Evolutionary conservation across 768 basidiomycete genomes (phyloP).

Genomic region (Leccinum incarnatum): DNA sequence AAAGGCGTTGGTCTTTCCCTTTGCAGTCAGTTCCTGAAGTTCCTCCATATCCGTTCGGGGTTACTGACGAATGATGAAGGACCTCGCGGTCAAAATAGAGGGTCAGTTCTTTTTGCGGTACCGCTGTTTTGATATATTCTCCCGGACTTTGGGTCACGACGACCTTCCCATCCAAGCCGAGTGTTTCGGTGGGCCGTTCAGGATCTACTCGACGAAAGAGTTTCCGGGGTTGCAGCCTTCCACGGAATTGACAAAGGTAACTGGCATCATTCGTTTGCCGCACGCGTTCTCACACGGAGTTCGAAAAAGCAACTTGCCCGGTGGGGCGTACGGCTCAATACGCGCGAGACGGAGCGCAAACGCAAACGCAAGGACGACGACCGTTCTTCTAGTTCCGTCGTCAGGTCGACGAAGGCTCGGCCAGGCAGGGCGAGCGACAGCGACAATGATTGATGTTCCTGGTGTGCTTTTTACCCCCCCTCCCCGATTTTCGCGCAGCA

Average conservation of each 20-base stretch:
- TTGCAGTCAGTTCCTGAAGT: constrained; percentile 43
- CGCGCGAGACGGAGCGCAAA: constrained; percentile 37
- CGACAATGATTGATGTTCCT: constrained; percentile 20
- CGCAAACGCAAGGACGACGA: constrained; percentile 31
- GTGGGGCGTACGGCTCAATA: constrained; percentile 36
- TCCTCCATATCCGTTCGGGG: too few relatives aligned
- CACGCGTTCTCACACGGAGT: constrained; percentile 1
- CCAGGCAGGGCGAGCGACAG: constrained; percentile 22
- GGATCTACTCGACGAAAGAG: constrained; percentile 70
- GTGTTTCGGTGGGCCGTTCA: constrained; percentile 62
- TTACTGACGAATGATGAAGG: constrained; percentile 36
- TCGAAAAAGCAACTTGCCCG: constrained; percentile 31
- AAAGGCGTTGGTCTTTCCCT: constrained; percentile 58
- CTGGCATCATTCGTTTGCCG: not conserved
- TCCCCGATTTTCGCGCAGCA: not conserved
- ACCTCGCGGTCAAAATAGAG: constrained; percentile 64
- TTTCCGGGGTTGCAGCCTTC: constrained; percentile 70
- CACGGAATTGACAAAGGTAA: constrained; percentile 64
- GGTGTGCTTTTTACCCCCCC: not conserved
- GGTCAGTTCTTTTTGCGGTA: constrained; percentile 72
- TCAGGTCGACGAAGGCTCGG: constrained; percentile 3
- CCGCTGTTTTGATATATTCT: constrained; percentile 64
- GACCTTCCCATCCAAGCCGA: constrained; percentile 55
- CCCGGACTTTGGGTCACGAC: constrained; percentile 24
- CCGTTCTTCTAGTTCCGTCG: constrained; percentile 3